Evolutionary conservation across 768 basidiomycete species (phyloP), one percentile per base, ranked within the genome.

Genomic region (Rhizopogon vulgaris): DNA sequence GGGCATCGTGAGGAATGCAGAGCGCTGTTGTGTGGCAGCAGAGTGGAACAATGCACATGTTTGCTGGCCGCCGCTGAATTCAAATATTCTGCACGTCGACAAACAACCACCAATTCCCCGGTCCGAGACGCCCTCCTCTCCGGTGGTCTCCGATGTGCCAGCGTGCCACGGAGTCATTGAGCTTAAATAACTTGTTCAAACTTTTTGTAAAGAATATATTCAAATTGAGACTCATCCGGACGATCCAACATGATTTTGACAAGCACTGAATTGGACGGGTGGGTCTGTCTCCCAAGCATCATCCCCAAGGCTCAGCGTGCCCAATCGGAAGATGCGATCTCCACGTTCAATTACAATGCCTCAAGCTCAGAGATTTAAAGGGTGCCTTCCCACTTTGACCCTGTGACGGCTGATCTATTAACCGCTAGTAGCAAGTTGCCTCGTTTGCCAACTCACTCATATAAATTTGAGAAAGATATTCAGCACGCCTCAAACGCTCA

Each of bases 81-180:
- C 30, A 46, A 34, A 46, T 34, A 46, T 46, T 46, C 5, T 22
- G 22, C 22, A 30, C 43, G 18, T 30, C 43, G 22, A 22, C 22
- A 22, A 22, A 22, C 22, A 22, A 22, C 22, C 22, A 3, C 22
- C 22, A 22, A 22, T 22, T 22, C 22, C 22, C 3, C 22, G 22
- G 22, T 22, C 22, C 22, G 22, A 22, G 3, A 22, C 22, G 22
- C 22, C 22, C 12, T 34, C 11, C 32, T 34, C 32, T 12, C 32
- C 32, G 28, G 28, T 30, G 28, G 28, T 30, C 2, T 10, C 28
- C 10, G 32, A 4, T 10, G 41, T 38, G 37, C 22, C 32, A 18
- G 27, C 25, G 38, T 24, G 63, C 54, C 63, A 65, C 64, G 64
- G 62, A 62, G 64, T 57, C 60, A 60, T 64, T 64, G 62, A 64